Evolutionary conservation across 305 asterid genomes (phyloP), one percentile per base, ranked within the genome.

Genomic region (Solanum hybrid): DNA sequence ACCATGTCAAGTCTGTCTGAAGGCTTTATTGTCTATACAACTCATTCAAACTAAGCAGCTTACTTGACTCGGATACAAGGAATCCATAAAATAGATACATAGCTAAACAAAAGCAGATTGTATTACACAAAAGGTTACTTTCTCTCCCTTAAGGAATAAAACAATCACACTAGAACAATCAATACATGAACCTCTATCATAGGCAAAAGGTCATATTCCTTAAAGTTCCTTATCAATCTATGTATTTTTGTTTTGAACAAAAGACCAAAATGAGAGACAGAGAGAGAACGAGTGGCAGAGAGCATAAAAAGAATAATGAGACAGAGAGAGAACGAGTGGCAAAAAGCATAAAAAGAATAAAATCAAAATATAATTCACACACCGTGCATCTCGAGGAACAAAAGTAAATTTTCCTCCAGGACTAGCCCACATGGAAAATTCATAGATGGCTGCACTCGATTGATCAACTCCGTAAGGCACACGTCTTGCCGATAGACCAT

Each of bases 381-480:
- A 97, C 99, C 98, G 88, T 4, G 94, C 91, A 91, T 96, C 99
- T 72, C 89, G 93, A 88, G 99, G 99, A 89, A 92, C 93, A 94
- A 96, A 93, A 88, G 91, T 92, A 88, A 95, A 95, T 88, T 92
- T 91, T 89, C 93, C 95, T 84, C 98, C 96, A 51, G 92, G 92
- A 91, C 89, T 94, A 66, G 99, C 98, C 99, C 99, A 97, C 87
- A 94, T 86, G 79, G 98, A 94, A 92, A 95, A 97, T 91, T 93
- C 96, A 51, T 94, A 97, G 82, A 90, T 90, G 88, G 95, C 92
- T 71, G 87, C 91, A 86, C 88, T 89, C 24, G 91, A 89, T 88
- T 93, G 95, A 92, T 93, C 95, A 88, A 78, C 91, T 90, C 94
- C 94, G 87, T 93, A 32, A 56, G 93, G 89, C 89, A 92, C 90